These are phyloP conservation scores for Neofusicoccum parvum DNA, from an alignment of 2,329 filamentous ascomycete genomes.

Conservation along the genomic window DNA sequence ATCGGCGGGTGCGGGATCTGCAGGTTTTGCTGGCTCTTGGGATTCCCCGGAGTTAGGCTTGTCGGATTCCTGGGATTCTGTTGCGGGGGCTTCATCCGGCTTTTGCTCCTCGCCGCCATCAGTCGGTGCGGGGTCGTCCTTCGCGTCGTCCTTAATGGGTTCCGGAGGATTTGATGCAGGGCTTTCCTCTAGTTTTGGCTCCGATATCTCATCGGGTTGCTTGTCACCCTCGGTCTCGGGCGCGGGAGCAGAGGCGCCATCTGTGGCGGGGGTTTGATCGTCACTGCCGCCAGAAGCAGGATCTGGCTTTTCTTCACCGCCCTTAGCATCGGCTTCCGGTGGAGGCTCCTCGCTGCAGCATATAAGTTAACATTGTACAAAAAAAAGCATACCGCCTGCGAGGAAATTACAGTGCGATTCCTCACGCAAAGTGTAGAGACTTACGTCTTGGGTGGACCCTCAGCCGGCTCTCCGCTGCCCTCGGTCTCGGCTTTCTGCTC, in stretches of 20 bases:
- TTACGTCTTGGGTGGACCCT: no score
- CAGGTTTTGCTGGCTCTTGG: not conserved
- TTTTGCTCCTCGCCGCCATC: not conserved
- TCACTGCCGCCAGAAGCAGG: not conserved
- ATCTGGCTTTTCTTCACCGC: not conserved
- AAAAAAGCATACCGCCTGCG: no score
- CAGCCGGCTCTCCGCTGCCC: no score
- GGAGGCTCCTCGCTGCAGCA: no score
- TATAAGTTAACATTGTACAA: no score
- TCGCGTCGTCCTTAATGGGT: not conserved
- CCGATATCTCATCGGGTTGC: not conserved
- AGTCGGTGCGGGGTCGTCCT: no score
- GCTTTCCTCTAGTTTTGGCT: not conserved
- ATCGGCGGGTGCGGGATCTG: not conserved
- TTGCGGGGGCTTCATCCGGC: not conserved
- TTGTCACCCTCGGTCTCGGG: not conserved
- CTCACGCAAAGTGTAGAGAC: no score
- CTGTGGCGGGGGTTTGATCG: not conserved
- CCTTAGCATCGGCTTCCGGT: not conserved
- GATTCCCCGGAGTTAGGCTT: not conserved
- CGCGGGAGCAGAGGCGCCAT: not conserved
- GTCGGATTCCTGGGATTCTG: not conserved
- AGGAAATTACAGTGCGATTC: no score
- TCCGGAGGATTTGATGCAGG: not conserved
- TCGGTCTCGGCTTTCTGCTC: not conserved